These are phyloP conservation scores for Saccharomyces pastorianus DNA, from an alignment of 1,139 yeast genomes.

Conservation along the genomic window DNA sequence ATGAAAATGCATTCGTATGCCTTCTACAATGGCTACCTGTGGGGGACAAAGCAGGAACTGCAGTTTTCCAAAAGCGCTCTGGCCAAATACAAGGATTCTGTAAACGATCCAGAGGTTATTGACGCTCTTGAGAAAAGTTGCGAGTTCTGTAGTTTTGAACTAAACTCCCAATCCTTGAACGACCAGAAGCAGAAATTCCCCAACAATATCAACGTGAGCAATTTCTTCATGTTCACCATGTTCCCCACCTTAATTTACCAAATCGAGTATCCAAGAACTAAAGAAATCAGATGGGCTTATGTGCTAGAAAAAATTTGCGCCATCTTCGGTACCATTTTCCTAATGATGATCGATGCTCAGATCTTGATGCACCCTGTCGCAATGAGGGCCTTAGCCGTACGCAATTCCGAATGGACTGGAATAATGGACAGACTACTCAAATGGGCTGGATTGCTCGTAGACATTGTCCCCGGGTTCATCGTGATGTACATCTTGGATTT, in stretches of 20 bases:
- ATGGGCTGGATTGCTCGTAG: conserved; percentile 60
- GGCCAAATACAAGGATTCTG: conserved; percentile 20
- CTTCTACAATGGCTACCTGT: conserved; percentile 80
- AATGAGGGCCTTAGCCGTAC: conserved; percentile 45
- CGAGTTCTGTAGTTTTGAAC: conserved; percentile 56
- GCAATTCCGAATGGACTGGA: conserved; percentile 37
- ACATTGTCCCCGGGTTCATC: conserved; percentile 71
- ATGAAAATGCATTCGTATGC: conserved; percentile 94
- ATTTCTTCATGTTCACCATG: conserved; percentile 74
- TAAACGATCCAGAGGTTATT: conserved; percentile 22
- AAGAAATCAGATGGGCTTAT: conserved; percentile 58
- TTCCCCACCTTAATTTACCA: conserved; percentile 86
- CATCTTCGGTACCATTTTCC: conserved; percentile 73
- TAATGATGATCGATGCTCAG: conserved; percentile 81
- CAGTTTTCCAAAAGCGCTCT: conserved; percentile 36
- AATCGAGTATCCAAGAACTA: conserved; percentile 71
- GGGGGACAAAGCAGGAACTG: conserved; percentile 57
- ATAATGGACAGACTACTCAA: conserved; percentile 37
- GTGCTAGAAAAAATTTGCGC: conserved; percentile 67
- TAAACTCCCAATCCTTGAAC: conserved; percentile 38
- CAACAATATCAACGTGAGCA: conserved; percentile 49
- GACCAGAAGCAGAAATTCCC: conserved; percentile 46
- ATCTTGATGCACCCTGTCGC: conserved; percentile 71
- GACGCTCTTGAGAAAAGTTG: conserved; percentile 40
- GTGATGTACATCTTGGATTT: conserved; percentile 70